Conservation (phyloP, 208 protist genomes). For the Crithidia brevicula region DNA sequence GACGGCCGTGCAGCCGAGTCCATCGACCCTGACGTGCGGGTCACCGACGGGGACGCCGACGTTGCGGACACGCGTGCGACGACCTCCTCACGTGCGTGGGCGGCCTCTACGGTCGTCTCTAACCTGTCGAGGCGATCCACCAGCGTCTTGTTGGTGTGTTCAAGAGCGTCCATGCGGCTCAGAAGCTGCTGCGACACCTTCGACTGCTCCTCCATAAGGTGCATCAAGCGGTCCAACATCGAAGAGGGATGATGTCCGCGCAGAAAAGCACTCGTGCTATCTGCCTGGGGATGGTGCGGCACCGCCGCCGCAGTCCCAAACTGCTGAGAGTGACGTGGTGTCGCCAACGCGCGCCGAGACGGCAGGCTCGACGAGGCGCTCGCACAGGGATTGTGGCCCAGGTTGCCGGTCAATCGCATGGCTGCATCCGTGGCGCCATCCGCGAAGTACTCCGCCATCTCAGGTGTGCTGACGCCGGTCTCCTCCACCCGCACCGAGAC, state of each 20-base stretch:
- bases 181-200: constrained; percentile 22
- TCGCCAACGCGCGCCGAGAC: background rate
- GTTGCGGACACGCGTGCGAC: constrained; percentile 17
- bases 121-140: constrained; percentile 17
- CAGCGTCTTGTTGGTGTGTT: constrained; percentile 21
- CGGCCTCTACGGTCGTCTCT: constrained; percentile 2
- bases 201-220: constrained; percentile 31
- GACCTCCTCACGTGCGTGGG: background rate
- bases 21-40: constrained; percentile 26
- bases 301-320: background rate
- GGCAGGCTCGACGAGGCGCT: background rate
- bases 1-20: constrained; percentile 10
- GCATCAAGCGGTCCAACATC: constrained; percentile 20
- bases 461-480: constrained; percentile 37
- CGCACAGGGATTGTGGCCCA: background rate
- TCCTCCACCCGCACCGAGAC: constrained; percentile 13
- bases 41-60: constrained; percentile 27
- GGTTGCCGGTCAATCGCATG: background rate
- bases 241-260: background rate
- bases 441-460: constrained; percentile 49
- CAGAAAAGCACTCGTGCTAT: background rate
- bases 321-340: constrained; percentile 19
- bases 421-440: constrained; percentile 6
- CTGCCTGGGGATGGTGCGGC: background rate
- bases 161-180: constrained; percentile 22